Percentiles rank a stretch among this genome's conserved stretches.
Conservation (phyloP, 2,329 filamentous ascomycete genomes). For the Ceratocystis ficicola region DNA sequence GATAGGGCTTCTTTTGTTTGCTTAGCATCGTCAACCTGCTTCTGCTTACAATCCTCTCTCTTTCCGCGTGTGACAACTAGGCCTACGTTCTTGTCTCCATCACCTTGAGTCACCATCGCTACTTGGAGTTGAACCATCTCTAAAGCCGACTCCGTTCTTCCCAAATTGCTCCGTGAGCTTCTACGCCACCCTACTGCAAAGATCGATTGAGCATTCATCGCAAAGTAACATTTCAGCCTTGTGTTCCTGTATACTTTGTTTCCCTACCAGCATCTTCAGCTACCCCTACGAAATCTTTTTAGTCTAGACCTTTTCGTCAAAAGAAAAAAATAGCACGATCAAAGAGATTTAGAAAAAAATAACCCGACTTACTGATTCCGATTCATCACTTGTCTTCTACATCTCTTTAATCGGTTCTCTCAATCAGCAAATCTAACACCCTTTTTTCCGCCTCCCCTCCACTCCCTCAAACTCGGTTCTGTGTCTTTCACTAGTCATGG, state of each 20-base stretch:
- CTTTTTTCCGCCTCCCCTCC: not conserved
- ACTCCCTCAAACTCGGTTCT: conserved; percentile 32
- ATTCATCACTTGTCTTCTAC: not conserved
- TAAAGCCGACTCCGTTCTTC: not conserved
- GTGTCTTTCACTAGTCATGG: conserved; percentile 93
- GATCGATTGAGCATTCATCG: not conserved
- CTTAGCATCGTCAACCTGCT: conserved; percentile 12
- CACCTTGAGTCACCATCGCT: not conserved
- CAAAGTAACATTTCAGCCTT: too few relatives aligned
- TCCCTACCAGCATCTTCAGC: not conserved
- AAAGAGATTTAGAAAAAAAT: conserved; percentile 11
- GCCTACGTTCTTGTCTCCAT: not conserved
- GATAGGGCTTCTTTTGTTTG: not conserved
- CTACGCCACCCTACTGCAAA: not conserved
- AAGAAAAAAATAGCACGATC: conserved; percentile 1
- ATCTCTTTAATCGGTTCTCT: conserved; percentile 4
- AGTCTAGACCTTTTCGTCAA: not conserved
- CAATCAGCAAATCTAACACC: not conserved
- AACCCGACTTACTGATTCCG: conserved; percentile 6
- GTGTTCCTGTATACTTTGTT: not conserved
- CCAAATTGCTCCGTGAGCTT: not conserved
- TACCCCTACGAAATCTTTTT: not conserved
- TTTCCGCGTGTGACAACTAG: not conserved
- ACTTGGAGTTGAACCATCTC: not conserved
- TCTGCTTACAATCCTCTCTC: not conserved